A percentile compares a stretch with the other conserved stretches of the same genome.
phyloP scores from a whole-genome alignment of 768 basidiomycete species.

The Amanita rimosa region DNA sequence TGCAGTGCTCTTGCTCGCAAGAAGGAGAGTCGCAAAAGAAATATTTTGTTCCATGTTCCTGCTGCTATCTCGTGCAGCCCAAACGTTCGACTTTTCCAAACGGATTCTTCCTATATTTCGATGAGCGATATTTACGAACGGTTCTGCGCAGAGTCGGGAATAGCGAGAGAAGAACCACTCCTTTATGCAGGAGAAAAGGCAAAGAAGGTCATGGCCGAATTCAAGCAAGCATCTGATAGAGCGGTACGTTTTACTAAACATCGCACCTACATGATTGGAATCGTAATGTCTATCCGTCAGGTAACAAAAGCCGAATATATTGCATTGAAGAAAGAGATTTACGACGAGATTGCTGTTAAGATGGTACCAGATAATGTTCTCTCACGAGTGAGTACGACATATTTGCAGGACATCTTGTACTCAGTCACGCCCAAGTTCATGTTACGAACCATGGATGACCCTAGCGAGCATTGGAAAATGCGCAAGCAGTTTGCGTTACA shows the following conservation, averaged over 20 bases:
- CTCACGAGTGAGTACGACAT: conserved; percentile 46
- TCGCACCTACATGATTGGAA: background rate
- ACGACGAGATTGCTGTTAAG: conserved; percentile 81
- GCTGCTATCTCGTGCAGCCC: conserved; percentile 78
- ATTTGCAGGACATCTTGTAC: background rate
- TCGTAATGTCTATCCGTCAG: conserved; percentile 20
- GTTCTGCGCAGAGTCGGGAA: conserved; percentile 63
- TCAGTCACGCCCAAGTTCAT: conserved; percentile 57
- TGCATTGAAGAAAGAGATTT: conserved; percentile 69
- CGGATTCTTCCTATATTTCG: conserved; percentile 83
- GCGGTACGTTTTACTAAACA: conserved; percentile 22
- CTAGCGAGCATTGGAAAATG: conserved; percentile 90
- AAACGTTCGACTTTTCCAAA: conserved; percentile 76
- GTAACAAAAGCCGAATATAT: conserved; percentile 54
- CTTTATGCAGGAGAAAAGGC: conserved; percentile 80
- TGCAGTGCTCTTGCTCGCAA: conserved; percentile 70
- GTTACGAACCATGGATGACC: conserved; percentile 71
- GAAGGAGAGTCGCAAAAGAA: conserved; percentile 89
- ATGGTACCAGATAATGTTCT: conserved; percentile 86
- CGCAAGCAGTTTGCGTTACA: conserved; percentile 94
- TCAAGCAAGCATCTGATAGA: conserved; percentile 33
- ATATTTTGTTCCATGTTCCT: conserved; percentile 86
- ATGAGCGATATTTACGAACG: conserved; percentile 93
- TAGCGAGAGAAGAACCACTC: conserved; percentile 81
- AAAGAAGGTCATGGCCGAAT: conserved; percentile 55